Conservation (phyloP, 1,139 yeast genomes). For the Yamadazyma epiphylla region DNA sequence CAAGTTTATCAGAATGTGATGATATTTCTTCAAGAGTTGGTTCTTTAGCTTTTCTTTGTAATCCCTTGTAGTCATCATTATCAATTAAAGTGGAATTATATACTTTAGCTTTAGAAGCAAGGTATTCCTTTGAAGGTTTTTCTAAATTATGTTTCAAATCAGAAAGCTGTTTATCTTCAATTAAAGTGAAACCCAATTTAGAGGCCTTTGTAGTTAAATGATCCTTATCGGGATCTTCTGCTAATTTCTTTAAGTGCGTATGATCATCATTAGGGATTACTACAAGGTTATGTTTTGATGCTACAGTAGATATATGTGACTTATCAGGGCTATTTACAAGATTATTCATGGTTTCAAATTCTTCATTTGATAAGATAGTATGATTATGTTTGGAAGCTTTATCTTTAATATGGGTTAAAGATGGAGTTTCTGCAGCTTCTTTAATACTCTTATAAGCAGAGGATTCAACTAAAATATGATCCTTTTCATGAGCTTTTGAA, state of each 20-base stretch:
- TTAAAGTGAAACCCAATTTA: constrained; percentile 12
- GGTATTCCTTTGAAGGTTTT: constrained; percentile 12
- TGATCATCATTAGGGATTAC: constrained; percentile 17
- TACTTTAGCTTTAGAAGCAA: constrained; percentile 11
- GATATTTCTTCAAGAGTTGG: constrained; percentile 17
- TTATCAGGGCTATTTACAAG: constrained; percentile 20
- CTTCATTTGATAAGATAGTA: constrained; percentile 7
- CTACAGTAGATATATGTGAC: constrained; percentile 13
- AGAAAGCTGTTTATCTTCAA: constrained; percentile 15
- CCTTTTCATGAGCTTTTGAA: constrained; percentile 12
- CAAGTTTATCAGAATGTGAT: constrained; percentile 7
- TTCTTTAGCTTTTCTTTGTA: constrained; percentile 9
- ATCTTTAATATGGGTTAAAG: constrained; percentile 13
- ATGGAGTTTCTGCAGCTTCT: constrained; percentile 15
- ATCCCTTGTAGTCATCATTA: constrained; percentile 12
- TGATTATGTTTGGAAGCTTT: constrained; percentile 11
- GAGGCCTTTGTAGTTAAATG: constrained; percentile 18
- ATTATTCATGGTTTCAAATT: constrained; percentile 9
- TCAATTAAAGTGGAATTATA: constrained; percentile 7
- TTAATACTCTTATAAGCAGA: constrained; percentile 10
- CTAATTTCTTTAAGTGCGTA: constrained; percentile 4
- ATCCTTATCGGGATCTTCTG: constrained; percentile 20
- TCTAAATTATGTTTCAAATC: constrained; percentile 14
- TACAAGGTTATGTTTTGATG: constrained; percentile 13
- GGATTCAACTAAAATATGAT: constrained; percentile 9